Conservation (phyloP, 805 yeast genomes). For the Candida methanosorbosa region DNA sequence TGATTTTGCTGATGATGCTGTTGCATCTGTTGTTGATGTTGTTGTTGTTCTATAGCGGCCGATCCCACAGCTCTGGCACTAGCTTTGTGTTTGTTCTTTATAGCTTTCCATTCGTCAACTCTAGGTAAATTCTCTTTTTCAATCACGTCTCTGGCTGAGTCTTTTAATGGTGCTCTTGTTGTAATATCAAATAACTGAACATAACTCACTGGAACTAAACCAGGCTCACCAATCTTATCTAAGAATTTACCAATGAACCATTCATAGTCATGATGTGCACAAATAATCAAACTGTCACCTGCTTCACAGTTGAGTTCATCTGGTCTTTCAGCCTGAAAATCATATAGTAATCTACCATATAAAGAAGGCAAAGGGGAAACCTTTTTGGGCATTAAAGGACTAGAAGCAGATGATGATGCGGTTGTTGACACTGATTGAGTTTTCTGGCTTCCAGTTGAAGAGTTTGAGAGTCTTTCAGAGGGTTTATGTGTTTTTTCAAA, state of each 20-base stretch:
- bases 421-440: not conserved
- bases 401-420: constrained; percentile 12
- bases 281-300: constrained; percentile 85
- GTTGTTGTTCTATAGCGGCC: constrained; percentile 7
- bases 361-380: constrained; percentile 27
- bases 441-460: constrained; percentile 4
- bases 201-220: constrained; percentile 86
- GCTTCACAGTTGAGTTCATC: constrained; percentile 82
- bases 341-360: constrained; percentile 81
- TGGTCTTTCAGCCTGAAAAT: constrained; percentile 70
- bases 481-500: constrained; percentile 52
- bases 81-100: constrained; percentile 88
- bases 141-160: constrained; percentile 38
- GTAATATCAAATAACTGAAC: constrained; percentile 78
- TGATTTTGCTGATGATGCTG: constrained; percentile 6
- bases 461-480: constrained; percentile 2
- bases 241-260: constrained; percentile 98
- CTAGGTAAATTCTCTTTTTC: constrained; percentile 69
- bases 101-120: constrained; percentile 91
- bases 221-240: constrained; percentile 93
- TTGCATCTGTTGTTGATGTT: constrained; percentile 8
- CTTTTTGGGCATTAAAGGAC: constrained; percentile 22
- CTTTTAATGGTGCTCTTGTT: constrained; percentile 51
- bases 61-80: constrained; percentile 44
- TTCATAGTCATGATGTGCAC: constrained; percentile 94